These are phyloP conservation scores for Mycena amicta DNA, from an alignment of 768 basidiomycete genomes.

Conservation along the genomic window DNA sequence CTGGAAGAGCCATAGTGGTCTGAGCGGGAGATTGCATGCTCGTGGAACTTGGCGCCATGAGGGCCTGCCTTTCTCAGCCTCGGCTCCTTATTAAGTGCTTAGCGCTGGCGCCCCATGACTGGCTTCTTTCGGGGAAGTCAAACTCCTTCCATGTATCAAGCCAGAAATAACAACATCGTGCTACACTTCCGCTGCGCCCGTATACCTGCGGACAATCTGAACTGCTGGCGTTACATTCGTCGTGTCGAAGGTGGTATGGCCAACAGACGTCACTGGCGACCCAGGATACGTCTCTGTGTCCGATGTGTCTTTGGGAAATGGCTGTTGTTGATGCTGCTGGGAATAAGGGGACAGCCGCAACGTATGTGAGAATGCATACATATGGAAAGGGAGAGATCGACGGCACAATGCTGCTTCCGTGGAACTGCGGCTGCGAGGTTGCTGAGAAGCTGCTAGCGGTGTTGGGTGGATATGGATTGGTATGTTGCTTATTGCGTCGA, in stretches of 20 bases:
- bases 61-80: neutral
- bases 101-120: neutral
- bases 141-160: neutral
- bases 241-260: conserved; percentile 23
- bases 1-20: neutral
- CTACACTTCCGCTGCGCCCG: conserved; percentile 36
- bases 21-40: neutral
- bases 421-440: conserved; percentile 2
- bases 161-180: neutral
- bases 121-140: too few species aligned
- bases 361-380: conserved; percentile 4
- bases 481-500: conserved; percentile 22
- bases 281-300: conserved; percentile 19
- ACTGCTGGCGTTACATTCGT: conserved; percentile 26
- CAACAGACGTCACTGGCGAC: conserved; percentile 21
- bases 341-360: neutral
- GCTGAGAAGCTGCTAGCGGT: conserved; percentile 15
- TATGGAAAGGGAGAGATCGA: conserved; percentile 17
- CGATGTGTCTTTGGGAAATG: conserved; percentile 5
- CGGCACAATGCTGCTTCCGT: neutral
- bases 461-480: conserved; percentile 20
- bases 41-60: neutral
- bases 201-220: conserved; percentile 29
- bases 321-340: conserved; percentile 4
- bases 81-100: neutral